Base-by-base conservation (phyloP, 768 basidiomycete genomes). In the Auriculariales sp. region DNA sequence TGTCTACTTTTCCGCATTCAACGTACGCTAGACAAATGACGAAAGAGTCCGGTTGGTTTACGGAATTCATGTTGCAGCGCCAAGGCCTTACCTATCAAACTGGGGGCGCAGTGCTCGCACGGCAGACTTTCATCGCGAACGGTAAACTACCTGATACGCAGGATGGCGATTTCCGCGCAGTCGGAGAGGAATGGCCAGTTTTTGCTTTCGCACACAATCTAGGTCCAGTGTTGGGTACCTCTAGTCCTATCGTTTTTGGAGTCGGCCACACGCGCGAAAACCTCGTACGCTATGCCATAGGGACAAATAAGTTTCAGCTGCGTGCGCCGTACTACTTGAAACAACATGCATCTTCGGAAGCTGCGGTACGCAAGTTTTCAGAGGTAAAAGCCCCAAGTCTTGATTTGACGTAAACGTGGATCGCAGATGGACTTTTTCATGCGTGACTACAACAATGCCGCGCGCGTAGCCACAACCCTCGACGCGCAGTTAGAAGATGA, bases 401-500 rank as follows among this genome's bases (percentile, higher is more conserved):
- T 34, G 3, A 15, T 46, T 1, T 9, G 24, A 3, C 22, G 12
- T 17, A n/a, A 12, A 15, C 31, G 9, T 4, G 35, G 35, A 12
- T 36, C 6, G 7, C 6, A 49, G 35, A 28, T 53, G 32, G 24
- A 31, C 11, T 35, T 22, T 9, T 55, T 52, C 46, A 51, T 55
- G 9, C 4, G 3, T 12, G 53, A 54, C 42, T 49, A 30, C 32
- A 4, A 50, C n/a, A 36, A 35, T 14, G 49, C 54, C 1, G 28
- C 51, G n/a, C 3, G 4, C 28, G 49, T 44, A 14, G 31, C 55
- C 9, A 22, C 12, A 3, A 27, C n/a, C 1, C 53, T 58, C 46
- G 57, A 58, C 24, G 25, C 31, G 9, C 36, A 48, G 17, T 6
- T 58, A 14, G 51, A 52, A 3, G 17, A 19, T 3, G 52, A 56